phyloP scores from a whole-genome alignment of 305 asterid species.

The Nicotiana rustica region DNA sequence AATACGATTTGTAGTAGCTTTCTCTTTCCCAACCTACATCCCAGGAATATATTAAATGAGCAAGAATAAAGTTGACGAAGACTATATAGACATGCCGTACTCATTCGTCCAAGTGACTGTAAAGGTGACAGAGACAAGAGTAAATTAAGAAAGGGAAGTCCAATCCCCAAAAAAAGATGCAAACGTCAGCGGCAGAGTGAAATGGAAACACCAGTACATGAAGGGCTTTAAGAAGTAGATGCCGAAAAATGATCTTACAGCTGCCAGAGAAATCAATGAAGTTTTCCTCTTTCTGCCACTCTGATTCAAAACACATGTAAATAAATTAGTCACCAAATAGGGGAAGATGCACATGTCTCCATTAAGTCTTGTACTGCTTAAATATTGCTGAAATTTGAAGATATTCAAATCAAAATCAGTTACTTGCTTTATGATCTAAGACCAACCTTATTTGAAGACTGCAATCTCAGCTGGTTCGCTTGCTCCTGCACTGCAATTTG shows the following conservation, averaged over 20 bases:
- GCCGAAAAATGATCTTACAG: neutral
- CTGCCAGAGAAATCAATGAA: neutral
- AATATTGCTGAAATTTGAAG: constrained; percentile 20
- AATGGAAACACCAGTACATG: constrained; percentile 27
- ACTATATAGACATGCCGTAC: neutral
- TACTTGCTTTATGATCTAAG: constrained; percentile 24
- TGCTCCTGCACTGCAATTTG: neutral
- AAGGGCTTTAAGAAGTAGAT: neutral
- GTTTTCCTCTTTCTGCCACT: constrained; percentile 34
- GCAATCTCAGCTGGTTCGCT: constrained; percentile 12
- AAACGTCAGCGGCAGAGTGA: neutral
- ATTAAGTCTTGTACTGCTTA: constrained; percentile 22
- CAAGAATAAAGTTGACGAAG: neutral
- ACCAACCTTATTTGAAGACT: constrained; percentile 14
- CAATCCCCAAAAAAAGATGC: neutral
- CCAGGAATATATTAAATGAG: neutral
- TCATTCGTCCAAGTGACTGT: neutral
- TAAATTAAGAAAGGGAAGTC: neutral
- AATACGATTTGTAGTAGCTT: neutral
- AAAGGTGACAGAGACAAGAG: neutral
- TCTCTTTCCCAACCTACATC: constrained; percentile 32
- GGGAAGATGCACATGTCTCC: constrained; percentile 2
- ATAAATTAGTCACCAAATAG: constrained; percentile 22
- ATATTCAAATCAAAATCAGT: constrained; percentile 4
- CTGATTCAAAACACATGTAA: constrained; percentile 29